Base-by-base conservation (phyloP, 345 rosid species). In the Anacardium occidentale region DNA sequence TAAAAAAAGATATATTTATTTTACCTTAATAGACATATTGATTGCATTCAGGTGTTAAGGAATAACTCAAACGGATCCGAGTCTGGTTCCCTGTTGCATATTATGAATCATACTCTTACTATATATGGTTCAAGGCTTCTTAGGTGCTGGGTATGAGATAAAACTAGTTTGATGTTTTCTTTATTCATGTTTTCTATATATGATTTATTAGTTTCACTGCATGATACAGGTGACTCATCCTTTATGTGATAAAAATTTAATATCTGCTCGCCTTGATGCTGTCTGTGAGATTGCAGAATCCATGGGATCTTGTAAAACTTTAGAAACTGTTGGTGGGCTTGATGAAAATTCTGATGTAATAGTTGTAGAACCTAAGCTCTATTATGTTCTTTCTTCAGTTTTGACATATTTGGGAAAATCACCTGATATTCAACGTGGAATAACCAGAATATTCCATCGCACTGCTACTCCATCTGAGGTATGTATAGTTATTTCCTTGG, bases 381-480 rank as follows among this genome's bases (percentile, higher is more conserved):
- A 79, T 76, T 56, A 72, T 62, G 59, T 89, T 70, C 84, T 94
- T 81, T 89, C 92, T 57, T 72, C 91, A 55, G 89, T 90, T 78
- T 85, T 94, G 85, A 90, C 92, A 67, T 65, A 60, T 69, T 84
- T 92, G 86, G 89, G 93, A 75, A 87, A 88, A 79, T 84, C 88
- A 59, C 88, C 89, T 66, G 98, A 94, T 82, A 82, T 94, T 76
- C 97, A 94, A 76, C 98, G 98, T 69, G 98, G 98, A 80, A 86
- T 92, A 82, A 88, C 98, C 68, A 89, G 98, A 83, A 92, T 94
- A 70, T 94, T 92, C 80, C 96, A 90, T 83, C 89, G 85, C 45
- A 94, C 97, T 80, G 94, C 97, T 72, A 81, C 92, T 77, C 87
- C 97, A 67, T 71, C 88, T 75, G 98, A 94, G 97, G 98, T 94